These are phyloP conservation scores for Pistacia atlantica DNA, from an alignment of 345 rosid genomes.

Conservation along the genomic window DNA sequence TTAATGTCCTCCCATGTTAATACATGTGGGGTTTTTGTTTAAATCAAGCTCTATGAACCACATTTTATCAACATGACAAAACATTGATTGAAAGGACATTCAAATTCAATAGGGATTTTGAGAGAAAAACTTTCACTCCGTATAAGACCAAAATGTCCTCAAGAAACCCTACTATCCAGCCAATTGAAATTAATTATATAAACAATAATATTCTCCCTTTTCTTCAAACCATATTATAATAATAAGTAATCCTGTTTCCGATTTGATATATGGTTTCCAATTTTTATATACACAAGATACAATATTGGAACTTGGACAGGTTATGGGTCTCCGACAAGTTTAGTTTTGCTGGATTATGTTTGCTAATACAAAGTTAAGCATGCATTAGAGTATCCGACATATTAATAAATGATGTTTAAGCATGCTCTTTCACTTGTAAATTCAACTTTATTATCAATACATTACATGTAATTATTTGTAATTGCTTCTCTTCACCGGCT, in stretches of 20 bases:
- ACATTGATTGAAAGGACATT: background rate
- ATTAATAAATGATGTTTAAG: slow-evolving; percentile 41
- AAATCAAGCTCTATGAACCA: background rate
- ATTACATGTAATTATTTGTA: slow-evolving; percentile 9
- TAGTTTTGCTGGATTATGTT: slow-evolving; percentile 10
- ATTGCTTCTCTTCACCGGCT: background rate
- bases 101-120: background rate
- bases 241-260: background rate
- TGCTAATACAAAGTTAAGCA: slow-evolving; percentile 21
- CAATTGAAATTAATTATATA: background rate
- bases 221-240: too few relatives aligned
- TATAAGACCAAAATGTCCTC: slow-evolving; percentile 5
- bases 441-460: slow-evolving; percentile 7
- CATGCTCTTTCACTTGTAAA: slow-evolving; percentile 17
- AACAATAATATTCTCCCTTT: background rate
- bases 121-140: background rate
- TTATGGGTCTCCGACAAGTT: slow-evolving; percentile 10
- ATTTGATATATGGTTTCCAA: background rate
- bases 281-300: too few relatives aligned
- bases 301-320: background rate
- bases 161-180: background rate
- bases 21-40: slow-evolving; percentile 10
- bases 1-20: slow-evolving; percentile 11
- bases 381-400: slow-evolving; percentile 41
- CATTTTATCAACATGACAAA: slow-evolving; percentile 6